A percentile compares a stretch with the other conserved stretches of the same genome.
These are phyloP conservation scores for Oryza coarctata DNA, from an alignment of 176 grass and related monocot species.

Conservation along the genomic window DNA sequence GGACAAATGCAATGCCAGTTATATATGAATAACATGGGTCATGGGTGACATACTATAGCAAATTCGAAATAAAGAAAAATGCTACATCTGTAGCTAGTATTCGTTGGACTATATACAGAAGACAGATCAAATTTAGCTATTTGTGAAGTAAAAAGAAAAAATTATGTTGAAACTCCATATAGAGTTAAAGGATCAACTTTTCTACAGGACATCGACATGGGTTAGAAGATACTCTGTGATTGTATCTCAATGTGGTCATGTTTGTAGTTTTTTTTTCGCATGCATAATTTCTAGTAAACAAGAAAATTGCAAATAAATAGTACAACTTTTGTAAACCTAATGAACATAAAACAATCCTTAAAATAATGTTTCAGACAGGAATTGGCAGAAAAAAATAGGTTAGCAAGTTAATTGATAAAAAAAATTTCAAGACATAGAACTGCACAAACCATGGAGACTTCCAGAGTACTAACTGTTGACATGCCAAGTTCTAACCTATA, in stretches of 20 bases:
- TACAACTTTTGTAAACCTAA: too few relatives aligned
- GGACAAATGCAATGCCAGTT: not conserved
- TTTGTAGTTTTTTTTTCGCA: not conserved
- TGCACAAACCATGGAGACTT: conserved; percentile 13
- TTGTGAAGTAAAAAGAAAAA: conserved; percentile 11
- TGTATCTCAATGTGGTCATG: not conserved
- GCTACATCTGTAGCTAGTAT: not conserved
- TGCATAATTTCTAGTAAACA: too few relatives aligned
- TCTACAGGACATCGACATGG: not conserved
- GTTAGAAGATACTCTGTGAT: not conserved
- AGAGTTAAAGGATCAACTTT: not conserved
- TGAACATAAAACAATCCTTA: too few relatives aligned
- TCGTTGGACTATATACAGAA: not conserved
- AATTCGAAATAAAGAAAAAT: not conserved
- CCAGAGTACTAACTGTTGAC: not conserved
- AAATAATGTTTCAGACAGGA: too few relatives aligned
- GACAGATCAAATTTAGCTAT: conserved; percentile 22
- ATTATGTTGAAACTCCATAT: not conserved
- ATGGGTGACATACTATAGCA: not conserved
- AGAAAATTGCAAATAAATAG: too few relatives aligned
- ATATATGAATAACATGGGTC: not conserved
- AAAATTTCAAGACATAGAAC: conserved; percentile 15
- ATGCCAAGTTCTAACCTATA: not conserved
- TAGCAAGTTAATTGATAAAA: not conserved
- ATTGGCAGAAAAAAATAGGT: not conserved